These are phyloP conservation scores for Parathielavia hyrcaniae DNA, from an alignment of 495 filamentous ascomycete genomes.

Conservation along the genomic window DNA sequence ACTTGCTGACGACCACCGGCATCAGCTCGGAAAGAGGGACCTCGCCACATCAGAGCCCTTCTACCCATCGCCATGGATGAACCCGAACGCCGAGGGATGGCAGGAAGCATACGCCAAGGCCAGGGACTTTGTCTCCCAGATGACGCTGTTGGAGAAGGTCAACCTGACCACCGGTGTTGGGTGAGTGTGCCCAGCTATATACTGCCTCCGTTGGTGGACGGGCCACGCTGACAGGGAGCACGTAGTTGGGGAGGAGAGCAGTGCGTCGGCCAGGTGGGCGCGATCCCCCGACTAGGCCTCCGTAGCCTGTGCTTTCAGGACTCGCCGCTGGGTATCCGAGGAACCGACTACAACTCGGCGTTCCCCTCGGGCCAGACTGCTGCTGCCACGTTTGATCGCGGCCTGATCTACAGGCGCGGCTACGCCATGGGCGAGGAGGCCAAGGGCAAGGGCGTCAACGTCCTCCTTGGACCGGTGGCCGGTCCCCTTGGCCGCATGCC, in stretches of 20 bases:
- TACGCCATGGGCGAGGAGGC: constrained; percentile 75
- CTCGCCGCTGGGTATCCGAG: constrained; percentile 75
- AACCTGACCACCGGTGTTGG: constrained; percentile 86
- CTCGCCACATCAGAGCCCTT: constrained; percentile 47
- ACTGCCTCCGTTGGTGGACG: background rate
- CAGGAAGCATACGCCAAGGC: constrained; percentile 71
- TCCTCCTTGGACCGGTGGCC: constrained; percentile 82
- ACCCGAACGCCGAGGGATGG: constrained; percentile 65
- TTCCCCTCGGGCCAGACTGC: constrained; percentile 79
- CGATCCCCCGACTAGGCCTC: constrained; percentile 72
- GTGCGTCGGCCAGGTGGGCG: constrained; percentile 73
- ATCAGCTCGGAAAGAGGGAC: constrained; percentile 26
- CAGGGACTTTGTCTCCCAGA: constrained; percentile 67
- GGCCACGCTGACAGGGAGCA: constrained; percentile 20
- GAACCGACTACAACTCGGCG: constrained; percentile 67
- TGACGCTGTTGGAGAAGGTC: constrained; percentile 86
- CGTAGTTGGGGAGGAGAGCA: constrained; percentile 64
- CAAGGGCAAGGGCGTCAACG: constrained; percentile 74
- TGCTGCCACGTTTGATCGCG: constrained; percentile 68
- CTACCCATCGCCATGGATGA: constrained; percentile 83
- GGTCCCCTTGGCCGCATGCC: constrained; percentile 74
- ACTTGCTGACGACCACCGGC: constrained; percentile 21
- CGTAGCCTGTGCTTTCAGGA: constrained; percentile 83
- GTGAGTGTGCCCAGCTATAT: constrained; percentile 41
- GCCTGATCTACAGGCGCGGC: constrained; percentile 68